Evolutionary conservation across 129 eudicot genomes (phyloP), one percentile per base, ranked within the genome.

Genomic region (Dittrichia graveolens): DNA sequence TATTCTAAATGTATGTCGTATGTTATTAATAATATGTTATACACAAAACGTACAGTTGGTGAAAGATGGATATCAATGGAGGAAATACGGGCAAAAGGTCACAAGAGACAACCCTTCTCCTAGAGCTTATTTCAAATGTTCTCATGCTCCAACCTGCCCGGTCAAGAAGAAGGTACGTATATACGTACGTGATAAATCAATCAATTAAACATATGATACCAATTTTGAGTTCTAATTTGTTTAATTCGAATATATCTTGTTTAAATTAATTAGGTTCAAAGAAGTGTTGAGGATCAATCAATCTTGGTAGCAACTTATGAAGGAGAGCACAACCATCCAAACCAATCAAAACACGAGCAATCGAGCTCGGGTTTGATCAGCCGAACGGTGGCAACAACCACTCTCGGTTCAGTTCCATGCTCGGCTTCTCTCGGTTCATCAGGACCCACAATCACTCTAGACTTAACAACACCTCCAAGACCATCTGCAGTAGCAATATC

Each of bases 101-200:
- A 95, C 97, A 24, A 90, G 99, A 67, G 99, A 95, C 65, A 95
- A 95, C 56, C 99, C 99, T 81, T 95, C 81, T 78, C 99, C 99
- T 37, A 95, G 97, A 90, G 99, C 99, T 61, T 95, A 95, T 79
- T 95, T 95, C 93, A 90, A 86, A 80, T 95, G 97, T 84, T 88
- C 99, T 39, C 90, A 88, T 83, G 99, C 99, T 68, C 99, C 99
- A 34, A 83, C 44, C 7, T 95, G 97, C 79, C 99, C 97, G 1
- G 99, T 95, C 55, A 95, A 95, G 81, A 95, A 95, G 88, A 95
- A 95, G 97, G 98, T 93, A 24, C 31, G 31, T 24, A 24, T 2
- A 0, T 24, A 24, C 31, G 31, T 24, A 24, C n/a, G n/a, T n/a
- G 75, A 53, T 57, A 53, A 61, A 8, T 35, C 11, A 24, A 24